Evolutionary conservation across 495 filamentous ascomycete species (phyloP), one percentile per base, ranked within the genome.

Genomic region (Mytilinidion resinicola): DNA sequence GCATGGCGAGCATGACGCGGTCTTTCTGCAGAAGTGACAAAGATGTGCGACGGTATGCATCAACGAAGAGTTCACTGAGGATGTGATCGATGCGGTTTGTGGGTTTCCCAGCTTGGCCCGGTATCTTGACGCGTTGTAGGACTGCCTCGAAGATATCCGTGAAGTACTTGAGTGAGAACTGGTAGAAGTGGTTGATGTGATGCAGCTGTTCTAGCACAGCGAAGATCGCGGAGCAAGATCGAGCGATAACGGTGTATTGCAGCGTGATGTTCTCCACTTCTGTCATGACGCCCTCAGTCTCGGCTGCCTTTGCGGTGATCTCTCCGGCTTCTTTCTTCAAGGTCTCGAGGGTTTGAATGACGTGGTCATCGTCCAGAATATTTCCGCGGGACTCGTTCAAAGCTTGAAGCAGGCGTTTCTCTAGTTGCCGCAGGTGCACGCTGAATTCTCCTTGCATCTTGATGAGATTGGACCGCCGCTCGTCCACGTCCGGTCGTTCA

Each of bases 401-500:
- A 21, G 93, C 93, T 67, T 96, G 91, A 34, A 99, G 76, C 47
- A 99, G 80, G 39, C 88, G 85, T 73, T 95, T 96, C 76, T 99
- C 93, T n/a, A 99, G 84, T 65, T 93, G 89, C 50, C 93, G 85
- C 34, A 99, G 84, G 74, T 96, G 91, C 15, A 96, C 83, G 73
- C 91, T 96, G 82, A 99, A 99, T 73, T 99, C 93, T 62, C 93
- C 93, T 76, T 97, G 95, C 70, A 96, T 80, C 72, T 97, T 99
- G 76, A 97, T 93, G 51, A 97, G 82, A 69, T 97, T 96, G 20
- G 91, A 95, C 48, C 93, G 86, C 55, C 92, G 82, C 74, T 95
- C 88, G 69, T 99, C 93, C n/a, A 99, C 91, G 74, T 99, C 93
- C 21, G 95, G 91, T 48, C 95, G 84, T 77, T 99, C 93, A 42